Evolutionary conservation across 208 protist genomes (phyloP).

Genomic region (Trypanosoma avium): DNA sequence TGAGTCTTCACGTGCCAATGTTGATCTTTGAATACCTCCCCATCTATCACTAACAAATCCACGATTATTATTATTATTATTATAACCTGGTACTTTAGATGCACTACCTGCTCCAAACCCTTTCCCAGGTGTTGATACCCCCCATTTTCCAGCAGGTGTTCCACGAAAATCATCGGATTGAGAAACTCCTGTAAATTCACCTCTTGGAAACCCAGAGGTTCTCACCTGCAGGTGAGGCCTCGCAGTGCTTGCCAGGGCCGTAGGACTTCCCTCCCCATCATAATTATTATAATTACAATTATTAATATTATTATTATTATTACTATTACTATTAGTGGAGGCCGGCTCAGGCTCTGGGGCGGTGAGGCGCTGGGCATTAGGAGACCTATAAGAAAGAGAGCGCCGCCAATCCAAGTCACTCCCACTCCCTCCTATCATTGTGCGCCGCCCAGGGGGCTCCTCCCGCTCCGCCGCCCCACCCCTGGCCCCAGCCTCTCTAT

Average conservation of each 20-base stretch:
- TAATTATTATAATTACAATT: too few species aligned
- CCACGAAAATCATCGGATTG: not conserved
- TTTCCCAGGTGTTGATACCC: constrained; percentile 1
- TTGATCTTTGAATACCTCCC: not conserved
- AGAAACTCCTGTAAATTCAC: too few species aligned
- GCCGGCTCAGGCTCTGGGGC: too few species aligned
- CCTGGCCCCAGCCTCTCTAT: not conserved
- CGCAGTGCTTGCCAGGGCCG: not conserved
- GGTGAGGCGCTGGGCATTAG: constrained; percentile 9
- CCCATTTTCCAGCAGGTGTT: not conserved
- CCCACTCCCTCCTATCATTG: not conserved
- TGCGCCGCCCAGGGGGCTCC: not conserved
- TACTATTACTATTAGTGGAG: too few species aligned
- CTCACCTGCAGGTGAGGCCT: not conserved
- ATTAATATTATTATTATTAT: too few species aligned
- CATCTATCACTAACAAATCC: not conserved
- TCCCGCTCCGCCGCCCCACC: not conserved
- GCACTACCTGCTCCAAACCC: too few species aligned
- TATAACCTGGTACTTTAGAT: too few species aligned
- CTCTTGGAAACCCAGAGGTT: too few species aligned
- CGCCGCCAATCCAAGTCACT: not conserved
- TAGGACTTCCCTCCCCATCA: not conserved
- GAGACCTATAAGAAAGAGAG: constrained; percentile 10
- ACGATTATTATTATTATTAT: too few species aligned
- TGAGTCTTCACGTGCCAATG: constrained; percentile 13